Evolutionary conservation across 441 rosid genomes (phyloP).

Genomic region (Gossypium trilobum): DNA sequence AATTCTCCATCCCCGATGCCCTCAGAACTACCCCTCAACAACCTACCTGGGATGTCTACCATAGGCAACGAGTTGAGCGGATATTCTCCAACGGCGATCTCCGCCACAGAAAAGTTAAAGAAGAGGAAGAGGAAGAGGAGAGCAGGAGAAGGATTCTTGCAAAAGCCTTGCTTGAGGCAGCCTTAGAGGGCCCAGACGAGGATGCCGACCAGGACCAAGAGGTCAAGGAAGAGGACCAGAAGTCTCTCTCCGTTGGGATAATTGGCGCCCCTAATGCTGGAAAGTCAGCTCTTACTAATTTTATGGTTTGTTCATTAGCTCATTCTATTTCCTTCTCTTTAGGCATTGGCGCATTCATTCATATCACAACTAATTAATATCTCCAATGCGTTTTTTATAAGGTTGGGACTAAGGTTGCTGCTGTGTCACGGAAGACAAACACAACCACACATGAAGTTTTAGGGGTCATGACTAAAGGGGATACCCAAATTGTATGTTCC

Average conservation of each 20-base stretch:
- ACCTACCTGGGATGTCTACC: slow-evolving; percentile 54
- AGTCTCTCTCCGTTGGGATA: slow-evolving; percentile 80
- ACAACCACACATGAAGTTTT: slow-evolving; percentile 90
- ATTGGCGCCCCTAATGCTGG: slow-evolving; percentile 95
- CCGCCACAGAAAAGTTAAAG: slow-evolving; percentile 25
- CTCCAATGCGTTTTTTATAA: slow-evolving; percentile 14
- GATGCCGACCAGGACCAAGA: slow-evolving; percentile 47
- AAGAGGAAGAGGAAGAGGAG: slow-evolving; percentile 26
- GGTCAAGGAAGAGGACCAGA: slow-evolving; percentile 85
- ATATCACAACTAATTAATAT: neutral
- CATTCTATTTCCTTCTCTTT: neutral
- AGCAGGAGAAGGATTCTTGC: slow-evolving; percentile 54
- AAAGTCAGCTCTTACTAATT: slow-evolving; percentile 77
- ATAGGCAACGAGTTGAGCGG: slow-evolving; percentile 48
- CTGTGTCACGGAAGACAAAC: slow-evolving; percentile 90
- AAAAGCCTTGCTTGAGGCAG: slow-evolving; percentile 65
- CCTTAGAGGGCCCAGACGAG: slow-evolving; percentile 51
- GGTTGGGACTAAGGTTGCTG: slow-evolving; percentile 90
- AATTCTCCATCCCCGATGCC: slow-evolving; percentile 29
- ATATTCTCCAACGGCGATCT: slow-evolving; percentile 40
- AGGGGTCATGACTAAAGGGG: slow-evolving; percentile 73
- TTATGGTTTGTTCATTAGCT: slow-evolving; percentile 39
- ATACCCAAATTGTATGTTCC: slow-evolving; percentile 67
- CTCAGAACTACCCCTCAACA: slow-evolving; percentile 18
- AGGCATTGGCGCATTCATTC: neutral